Conservation (phyloP, 2,329 filamentous ascomycete genomes). For the Trichoderma semiorbis region DNA sequence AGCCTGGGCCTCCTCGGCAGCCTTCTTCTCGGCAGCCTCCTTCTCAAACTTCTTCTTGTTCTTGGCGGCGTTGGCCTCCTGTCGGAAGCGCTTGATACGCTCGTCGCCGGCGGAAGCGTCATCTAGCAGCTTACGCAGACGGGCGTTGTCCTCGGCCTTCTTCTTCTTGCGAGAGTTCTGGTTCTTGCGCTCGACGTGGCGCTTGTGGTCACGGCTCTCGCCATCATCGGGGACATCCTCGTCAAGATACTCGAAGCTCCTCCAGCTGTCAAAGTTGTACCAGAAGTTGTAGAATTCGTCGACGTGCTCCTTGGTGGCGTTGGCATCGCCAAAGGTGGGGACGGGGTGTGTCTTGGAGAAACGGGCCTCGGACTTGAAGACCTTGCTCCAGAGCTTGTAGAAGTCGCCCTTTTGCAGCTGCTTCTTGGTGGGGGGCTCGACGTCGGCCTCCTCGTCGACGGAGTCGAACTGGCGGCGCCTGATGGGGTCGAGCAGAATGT, state of each 20-base stretch:
- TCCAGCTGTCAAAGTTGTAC: conserved; percentile 99
- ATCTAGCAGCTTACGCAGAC: conserved; percentile 85
- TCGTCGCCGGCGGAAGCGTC: conserved; percentile 81
- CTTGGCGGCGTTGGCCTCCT: conserved; percentile 88
- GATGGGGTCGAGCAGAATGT: conserved; percentile 85
- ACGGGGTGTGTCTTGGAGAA: conserved; percentile 93
- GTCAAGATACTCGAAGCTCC: conserved; percentile 95
- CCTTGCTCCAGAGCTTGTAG: conserved; percentile 89
- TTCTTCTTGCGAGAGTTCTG: conserved; percentile 97
- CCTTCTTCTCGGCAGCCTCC: conserved; percentile 86
- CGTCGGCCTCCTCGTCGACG: conserved; percentile 88
- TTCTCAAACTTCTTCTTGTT: conserved; percentile 91
- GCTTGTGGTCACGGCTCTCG: conserved; percentile 98
- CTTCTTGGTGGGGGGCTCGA: conserved; percentile 92
- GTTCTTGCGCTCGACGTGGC: conserved; percentile 98
- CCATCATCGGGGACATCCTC: conserved; percentile 99
- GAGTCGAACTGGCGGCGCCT: conserved; percentile 96
- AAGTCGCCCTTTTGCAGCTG: conserved; percentile 80
- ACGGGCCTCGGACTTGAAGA: conserved; percentile 87
- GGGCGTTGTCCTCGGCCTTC: conserved; percentile 95
- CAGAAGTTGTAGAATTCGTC: conserved; percentile 99
- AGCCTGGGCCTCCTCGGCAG: conserved; percentile 77
- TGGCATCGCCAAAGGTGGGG: conserved; percentile 78
- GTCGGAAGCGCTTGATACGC: conserved; percentile 95
- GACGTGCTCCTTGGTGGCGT: conserved; percentile 83